Evolutionary conservation across 2,329 filamentous ascomycete genomes (phyloP), one percentile per base, ranked within the genome.

Genomic region (Colletotrichum sublineola): DNA sequence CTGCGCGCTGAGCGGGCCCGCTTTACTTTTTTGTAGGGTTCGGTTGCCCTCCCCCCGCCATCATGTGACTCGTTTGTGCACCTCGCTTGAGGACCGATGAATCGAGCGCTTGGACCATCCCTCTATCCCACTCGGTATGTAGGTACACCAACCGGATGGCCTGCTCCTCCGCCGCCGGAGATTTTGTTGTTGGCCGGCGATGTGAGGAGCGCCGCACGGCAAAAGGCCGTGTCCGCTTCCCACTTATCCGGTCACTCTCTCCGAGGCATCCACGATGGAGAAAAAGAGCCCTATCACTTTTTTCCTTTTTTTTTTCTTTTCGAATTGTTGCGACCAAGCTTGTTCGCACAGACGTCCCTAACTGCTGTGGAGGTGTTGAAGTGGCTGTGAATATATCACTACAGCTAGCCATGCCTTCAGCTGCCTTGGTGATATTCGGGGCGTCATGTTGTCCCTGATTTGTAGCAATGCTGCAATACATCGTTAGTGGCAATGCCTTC

Each of bases 21-120:
- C 52, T 61, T 63, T 63, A 61, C 64, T 71, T 72, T 73, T 63
- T 71, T 46, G 67, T 73, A 74, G 73, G 73, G 71, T 70, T 74
- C 50, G 50, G 44, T 65, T 68, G 73, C 71, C 71, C 73, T 75
- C 50, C 56, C 67, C 67, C 71, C 68, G 62, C 62, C 52, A 63
- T 73, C 71, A 73, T 67, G 71, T 73, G 71, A 71, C 69, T 40
- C 50, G 31, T 24, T 62, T 36, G 46, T 38, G 55, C 46, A 60
- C 24, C 50, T 53, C 36, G 36, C 61, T 53, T 42, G 48, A 24
- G n/a, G 44, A 18, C 12, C 11, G 42, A 4, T 24, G 14, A 24
- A 8, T 33, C 20, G 4, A 12, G 48, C 61, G 62, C 62, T 55
- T 29, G 38, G 62, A 33, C 62, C 48, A 44, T 5, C 5, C 2